Base-by-base conservation (phyloP, 108 stramenopile genomes). In the Aurantiochytrium sp. region DNA sequence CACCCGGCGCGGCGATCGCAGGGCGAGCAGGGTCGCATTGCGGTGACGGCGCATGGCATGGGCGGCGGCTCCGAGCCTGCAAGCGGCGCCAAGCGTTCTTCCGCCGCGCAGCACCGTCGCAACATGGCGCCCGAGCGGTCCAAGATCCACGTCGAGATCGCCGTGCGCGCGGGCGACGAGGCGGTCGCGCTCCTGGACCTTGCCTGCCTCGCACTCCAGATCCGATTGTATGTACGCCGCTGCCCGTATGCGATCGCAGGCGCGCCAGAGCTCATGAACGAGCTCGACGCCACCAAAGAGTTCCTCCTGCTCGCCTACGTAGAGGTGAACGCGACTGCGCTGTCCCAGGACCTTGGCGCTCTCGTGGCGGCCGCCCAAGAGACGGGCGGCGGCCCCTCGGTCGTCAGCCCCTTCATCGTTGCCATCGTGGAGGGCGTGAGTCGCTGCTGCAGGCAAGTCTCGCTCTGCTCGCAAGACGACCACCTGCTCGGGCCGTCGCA, bases 211-310 rank as follows among this genome's bases (percentile, higher is more conserved):
- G 73, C 73, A 0, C 3, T 48, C 0, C 42, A 81, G 24, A 21
- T 81, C 32, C 73, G 73, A 0, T 12, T 48, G 19, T 81, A 48
- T 42, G 45, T 81, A n/a, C 73, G 73, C 6, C 39, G 73, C 6
- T 81, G 42, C 19, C 73, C 73, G 0, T 81, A 81, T 48, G 36
- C 73, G 45, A 81, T 81, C 73, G 73, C 73, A 6, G 73, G 73
- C 17, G 73, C 45, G 6, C 73, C 73, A 41, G 73, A 81, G 73
- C 3, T 81, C 19, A 81, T 81, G 73, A 81, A 81, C 30, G 73
- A 81, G 45, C 45, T 81, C 8, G 73, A 81, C 73, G 45, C 39
- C 42, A 48, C 73, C 0, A 81, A 81, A 30, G 73, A 48, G n/a
- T 12, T 6, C 12, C 45, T 81, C 1, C 17, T 81, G 42, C 73